Evolutionary conservation across 805 yeast genomes (phyloP).

Genomic region (Candida tallmaniae): DNA sequence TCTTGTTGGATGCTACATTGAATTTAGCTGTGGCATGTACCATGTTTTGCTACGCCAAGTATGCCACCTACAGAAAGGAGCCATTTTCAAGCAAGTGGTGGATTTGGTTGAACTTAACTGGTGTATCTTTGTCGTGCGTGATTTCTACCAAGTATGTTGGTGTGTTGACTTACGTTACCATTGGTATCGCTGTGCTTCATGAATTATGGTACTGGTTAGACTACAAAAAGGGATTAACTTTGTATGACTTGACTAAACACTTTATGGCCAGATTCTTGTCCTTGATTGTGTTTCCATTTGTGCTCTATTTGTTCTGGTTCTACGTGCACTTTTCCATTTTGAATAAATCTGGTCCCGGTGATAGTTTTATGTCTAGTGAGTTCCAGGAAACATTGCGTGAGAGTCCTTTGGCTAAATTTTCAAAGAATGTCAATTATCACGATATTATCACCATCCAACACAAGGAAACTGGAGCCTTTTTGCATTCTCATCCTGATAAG

Average conservation of each 20-base stretch:
- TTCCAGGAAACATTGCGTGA: constrained; percentile 92
- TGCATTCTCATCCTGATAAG: constrained; percentile 73
- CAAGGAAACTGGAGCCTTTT: constrained; percentile 68
- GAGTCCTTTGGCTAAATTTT: constrained; percentile 65
- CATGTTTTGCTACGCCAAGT: constrained; percentile 71
- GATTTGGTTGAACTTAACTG: constrained; percentile 81
- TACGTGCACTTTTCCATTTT: constrained; percentile 83
- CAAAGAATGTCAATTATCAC: constrained; percentile 68
- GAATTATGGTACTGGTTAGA: constrained; percentile 90
- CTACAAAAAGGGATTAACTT: constrained; percentile 56
- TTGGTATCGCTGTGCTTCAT: constrained; percentile 79
- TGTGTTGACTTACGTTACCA: constrained; percentile 79
- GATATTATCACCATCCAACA: constrained; percentile 78
- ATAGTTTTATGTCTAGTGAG: constrained; percentile 87
- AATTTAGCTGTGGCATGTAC: constrained; percentile 79
- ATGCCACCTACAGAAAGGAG: constrained; percentile 56
- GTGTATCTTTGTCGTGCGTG: constrained; percentile 82
- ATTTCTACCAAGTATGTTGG: constrained; percentile 97
- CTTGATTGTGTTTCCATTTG: constrained; percentile 74
- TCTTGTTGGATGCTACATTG: constrained; percentile 86
- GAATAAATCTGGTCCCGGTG: constrained; percentile 91
- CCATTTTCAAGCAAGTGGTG: constrained; percentile 81
- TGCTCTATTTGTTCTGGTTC: constrained; percentile 84
- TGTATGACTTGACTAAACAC: constrained; percentile 59
- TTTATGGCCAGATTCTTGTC: constrained; percentile 67